phyloP scores from a whole-genome alignment of 805 yeast species.

The Yamadazyma kitorensis region DNA sequence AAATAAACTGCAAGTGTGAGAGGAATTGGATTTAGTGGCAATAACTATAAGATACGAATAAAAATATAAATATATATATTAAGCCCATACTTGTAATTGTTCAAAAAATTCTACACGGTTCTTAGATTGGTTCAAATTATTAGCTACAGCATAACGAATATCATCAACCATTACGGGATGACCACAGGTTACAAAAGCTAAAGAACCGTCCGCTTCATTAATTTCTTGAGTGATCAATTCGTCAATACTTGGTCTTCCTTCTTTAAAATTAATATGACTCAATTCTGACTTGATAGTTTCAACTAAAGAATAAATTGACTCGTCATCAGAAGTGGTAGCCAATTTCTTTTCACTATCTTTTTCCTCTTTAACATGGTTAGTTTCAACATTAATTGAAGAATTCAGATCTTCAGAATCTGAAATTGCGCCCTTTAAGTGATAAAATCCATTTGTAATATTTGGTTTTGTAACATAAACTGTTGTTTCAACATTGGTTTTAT shows the following conservation, averaged over 20 bases:
- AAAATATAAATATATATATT: not conserved
- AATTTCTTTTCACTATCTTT: constrained; percentile 1
- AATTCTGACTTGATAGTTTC: constrained; percentile 19
- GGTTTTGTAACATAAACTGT: constrained; percentile 31
- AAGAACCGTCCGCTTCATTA: constrained; percentile 36
- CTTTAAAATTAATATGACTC: constrained; percentile 35
- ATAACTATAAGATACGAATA: not conserved
- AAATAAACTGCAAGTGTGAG: too few species aligned
- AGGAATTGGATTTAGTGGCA: too few species aligned
- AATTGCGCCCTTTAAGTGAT: constrained; percentile 11
- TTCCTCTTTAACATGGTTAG: constrained; percentile 11
- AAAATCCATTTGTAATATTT: constrained; percentile 7
- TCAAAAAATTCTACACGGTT: constrained; percentile 68
- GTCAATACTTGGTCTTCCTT: constrained; percentile 49
- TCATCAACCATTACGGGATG: constrained; percentile 59
- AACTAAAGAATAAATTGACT: constrained; percentile 5
- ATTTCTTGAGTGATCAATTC: constrained; percentile 36
- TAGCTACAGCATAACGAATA: constrained; percentile 47
- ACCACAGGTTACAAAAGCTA: constrained; percentile 61
- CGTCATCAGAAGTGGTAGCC: constrained; percentile 2
- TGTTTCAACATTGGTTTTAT: constrained; percentile 25
- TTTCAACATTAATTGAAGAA: constrained; percentile 3
- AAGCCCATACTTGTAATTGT: constrained; percentile 71
- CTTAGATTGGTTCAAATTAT: constrained; percentile 30
- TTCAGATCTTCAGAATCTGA: constrained; percentile 15